Base-by-base conservation (phyloP, 2,329 filamentous ascomycete species). In the Arthrobotrys iridis region DNA sequence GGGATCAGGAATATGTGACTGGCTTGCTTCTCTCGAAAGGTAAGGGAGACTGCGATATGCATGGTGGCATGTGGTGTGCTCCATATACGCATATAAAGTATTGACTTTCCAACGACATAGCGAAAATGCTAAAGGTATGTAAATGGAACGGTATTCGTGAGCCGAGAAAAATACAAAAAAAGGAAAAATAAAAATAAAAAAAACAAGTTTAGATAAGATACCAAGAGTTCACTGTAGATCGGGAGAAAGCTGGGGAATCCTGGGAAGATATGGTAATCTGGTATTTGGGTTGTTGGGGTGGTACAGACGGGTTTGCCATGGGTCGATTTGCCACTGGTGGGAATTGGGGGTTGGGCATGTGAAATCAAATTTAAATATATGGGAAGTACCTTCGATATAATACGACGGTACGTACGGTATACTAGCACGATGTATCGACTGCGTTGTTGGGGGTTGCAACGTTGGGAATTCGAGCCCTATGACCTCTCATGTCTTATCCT, bases 231-330 rank as follows among this genome's bases (percentile, higher is more conserved):
- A 10, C 11, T 55, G 28, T 55, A 8, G 18, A 55, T 55, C 50
- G 50, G 43, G 59, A 5, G 43, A 58, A 73, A 73, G 41, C 70
- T 74, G 70, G 70, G 68, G 70, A 74, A 74, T 67, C 60, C 60
- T 48, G 30, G 35, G 26, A 55, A 13, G 48, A 48, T 2, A 37
- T 55, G n/a, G 52, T 41, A 37, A 35, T 33, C 18, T 22, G 52
- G 52, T 59, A 41, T 50, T 70, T 57, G 35, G 37, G 46, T 1
- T 45, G 7, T 52, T 33, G n/a, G 15, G 48, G 43, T 45, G 58
- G 40, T 59, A 41, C 55, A 41, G 18, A 20, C 5, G 6, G 55
- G 40, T 4, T 55, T 28, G 50, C 50, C 30, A 55, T 55, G 50
- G 50, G 50, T 55, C 50, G 35, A n/a, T 43, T 59, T 28, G 55